Conservation (phyloP, 306 rosid species). For the Hippophae rhamnoides region DNA sequence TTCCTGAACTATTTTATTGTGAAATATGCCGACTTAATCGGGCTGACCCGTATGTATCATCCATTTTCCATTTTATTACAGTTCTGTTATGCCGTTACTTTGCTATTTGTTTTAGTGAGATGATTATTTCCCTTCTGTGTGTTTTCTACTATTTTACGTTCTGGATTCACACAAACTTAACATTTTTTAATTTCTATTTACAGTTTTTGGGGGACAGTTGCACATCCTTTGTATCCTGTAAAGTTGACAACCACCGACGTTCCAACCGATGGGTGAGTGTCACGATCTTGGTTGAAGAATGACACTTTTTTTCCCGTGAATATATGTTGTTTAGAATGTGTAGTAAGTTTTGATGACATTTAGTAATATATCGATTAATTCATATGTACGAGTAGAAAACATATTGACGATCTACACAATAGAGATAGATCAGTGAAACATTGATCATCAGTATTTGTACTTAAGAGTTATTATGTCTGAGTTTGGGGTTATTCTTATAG, state of each 20-base stretch:
- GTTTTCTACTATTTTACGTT: too few species aligned
- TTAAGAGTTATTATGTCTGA: neutral
- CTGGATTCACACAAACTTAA: conserved; percentile 1
- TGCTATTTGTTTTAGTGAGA: neutral
- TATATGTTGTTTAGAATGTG: neutral
- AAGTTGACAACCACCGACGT: conserved; percentile 44
- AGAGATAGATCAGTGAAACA: too few species aligned
- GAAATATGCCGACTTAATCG: conserved; percentile 87
- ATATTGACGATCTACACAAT: too few species aligned
- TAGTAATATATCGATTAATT: too few species aligned
- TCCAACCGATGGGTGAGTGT: conserved; percentile 79
- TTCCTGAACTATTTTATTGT: conserved; percentile 77
- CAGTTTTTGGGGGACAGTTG: conserved; percentile 73
- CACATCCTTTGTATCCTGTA: conserved; percentile 63
- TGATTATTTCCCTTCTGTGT: neutral
- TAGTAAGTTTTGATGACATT: neutral
- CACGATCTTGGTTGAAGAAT: neutral
- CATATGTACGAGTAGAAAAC: too few species aligned
- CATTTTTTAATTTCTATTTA: conserved; percentile 17
- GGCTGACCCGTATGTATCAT: conserved; percentile 82
- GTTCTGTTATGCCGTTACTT: neutral
- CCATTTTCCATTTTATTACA: conserved; percentile 2
- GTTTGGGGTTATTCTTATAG: conserved; percentile 9
- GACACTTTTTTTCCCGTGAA: neutral
- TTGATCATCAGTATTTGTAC: neutral